Conservation (phyloP, 768 basidiomycete species). For the Trametes cubensis region DNA sequence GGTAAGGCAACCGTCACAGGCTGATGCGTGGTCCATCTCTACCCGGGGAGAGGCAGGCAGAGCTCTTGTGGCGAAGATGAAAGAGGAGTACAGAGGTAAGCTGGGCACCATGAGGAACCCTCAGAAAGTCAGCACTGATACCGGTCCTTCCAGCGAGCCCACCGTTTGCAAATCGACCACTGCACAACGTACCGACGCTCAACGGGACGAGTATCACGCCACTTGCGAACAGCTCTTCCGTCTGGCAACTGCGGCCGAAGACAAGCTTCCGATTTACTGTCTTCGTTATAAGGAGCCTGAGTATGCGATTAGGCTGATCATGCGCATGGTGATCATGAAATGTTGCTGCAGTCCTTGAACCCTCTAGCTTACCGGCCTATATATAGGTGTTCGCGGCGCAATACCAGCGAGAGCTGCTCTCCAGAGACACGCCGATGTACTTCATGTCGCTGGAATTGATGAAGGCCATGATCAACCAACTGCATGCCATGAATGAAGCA, state of each 20-base stretch:
- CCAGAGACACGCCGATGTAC: conserved; percentile 32
- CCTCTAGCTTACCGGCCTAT: not conserved
- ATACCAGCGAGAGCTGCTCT: conserved; percentile 42
- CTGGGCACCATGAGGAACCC: too few relatives aligned
- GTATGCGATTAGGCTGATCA: conserved; percentile 49
- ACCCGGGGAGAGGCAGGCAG: conserved; percentile 10
- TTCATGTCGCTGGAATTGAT: conserved; percentile 36
- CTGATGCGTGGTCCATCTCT: too few relatives aligned
- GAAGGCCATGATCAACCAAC: conserved; percentile 45
- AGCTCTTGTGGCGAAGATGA: conserved; percentile 5
- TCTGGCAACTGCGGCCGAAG: conserved; percentile 50
- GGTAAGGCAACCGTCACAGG: too few relatives aligned
- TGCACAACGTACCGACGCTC: conserved; percentile 53
- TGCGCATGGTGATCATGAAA: conserved; percentile 52
- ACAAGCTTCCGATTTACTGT: conserved; percentile 51
- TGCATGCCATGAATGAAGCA: conserved; percentile 44
- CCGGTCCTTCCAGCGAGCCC: not conserved
- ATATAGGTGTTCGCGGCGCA: conserved; percentile 33
- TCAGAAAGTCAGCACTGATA: not conserved
- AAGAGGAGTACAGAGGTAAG: conserved; percentile 15
- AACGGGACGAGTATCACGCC: conserved; percentile 53
- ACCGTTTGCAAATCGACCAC: conserved; percentile 33
- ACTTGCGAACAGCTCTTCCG: conserved; percentile 53
- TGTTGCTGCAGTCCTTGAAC: not conserved
- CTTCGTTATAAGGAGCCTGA: conserved; percentile 50